Evolutionary conservation across 202 grass and related monocot genomes (phyloP).

Genomic region (Panicum virgatum): DNA sequence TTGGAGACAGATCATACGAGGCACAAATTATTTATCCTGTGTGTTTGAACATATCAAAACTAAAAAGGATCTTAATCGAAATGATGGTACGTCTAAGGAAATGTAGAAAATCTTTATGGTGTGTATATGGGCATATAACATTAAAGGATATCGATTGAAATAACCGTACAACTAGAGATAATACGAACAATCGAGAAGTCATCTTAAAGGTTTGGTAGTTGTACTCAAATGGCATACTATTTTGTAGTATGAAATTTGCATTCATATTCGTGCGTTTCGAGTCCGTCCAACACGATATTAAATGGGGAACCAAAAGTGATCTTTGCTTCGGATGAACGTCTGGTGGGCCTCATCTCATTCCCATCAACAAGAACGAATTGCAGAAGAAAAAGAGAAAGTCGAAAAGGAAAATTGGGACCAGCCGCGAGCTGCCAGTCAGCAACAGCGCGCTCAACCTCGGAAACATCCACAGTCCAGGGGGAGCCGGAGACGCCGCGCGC

Average conservation of each 20-base stretch:
- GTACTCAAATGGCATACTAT: not conserved
- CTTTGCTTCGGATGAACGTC: slow-evolving; percentile 10
- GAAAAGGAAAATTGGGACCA: not conserved
- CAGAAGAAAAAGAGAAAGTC: not conserved
- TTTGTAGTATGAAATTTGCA: not conserved
- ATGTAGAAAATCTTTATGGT: too few species aligned
- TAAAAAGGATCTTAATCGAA: too few species aligned
- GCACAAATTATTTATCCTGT: too few species aligned
- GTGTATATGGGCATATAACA: too few species aligned
- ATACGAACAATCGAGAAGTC: too few species aligned
- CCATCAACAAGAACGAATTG: not conserved
- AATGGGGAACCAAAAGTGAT: not conserved
- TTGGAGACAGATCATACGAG: too few species aligned
- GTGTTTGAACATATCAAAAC: too few species aligned
- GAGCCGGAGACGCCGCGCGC: slow-evolving; percentile 17
- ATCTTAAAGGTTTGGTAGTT: too few species aligned
- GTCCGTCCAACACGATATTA: not conserved
- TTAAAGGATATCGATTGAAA: too few species aligned
- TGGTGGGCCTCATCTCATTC: not conserved
- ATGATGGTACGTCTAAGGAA: too few species aligned
- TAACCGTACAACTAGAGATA: too few species aligned
- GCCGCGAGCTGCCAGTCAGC: not conserved
- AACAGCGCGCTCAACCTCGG: slow-evolving; percentile 10
- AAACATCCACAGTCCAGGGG: not conserved
- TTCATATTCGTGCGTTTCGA: not conserved